Evolutionary conservation across 805 yeast genomes (phyloP), one percentile per base, ranked within the genome.

Genomic region (Ascoidea asiatica): DNA sequence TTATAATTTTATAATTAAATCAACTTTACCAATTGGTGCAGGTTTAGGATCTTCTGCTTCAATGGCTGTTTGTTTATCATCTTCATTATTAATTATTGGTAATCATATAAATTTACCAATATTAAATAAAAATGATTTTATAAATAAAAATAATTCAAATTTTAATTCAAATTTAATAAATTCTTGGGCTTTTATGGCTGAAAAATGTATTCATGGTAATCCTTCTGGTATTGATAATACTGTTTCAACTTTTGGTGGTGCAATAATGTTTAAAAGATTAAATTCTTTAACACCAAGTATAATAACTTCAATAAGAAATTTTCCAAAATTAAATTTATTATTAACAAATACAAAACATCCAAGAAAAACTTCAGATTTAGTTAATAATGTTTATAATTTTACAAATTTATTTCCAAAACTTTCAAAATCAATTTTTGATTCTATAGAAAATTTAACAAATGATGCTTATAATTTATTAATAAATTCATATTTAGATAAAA

Each of bases 191-290:
- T 82, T 82, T 51, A 70, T 90, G 66, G 97, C 97, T 37, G 98
- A 92, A 60, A 82, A 81, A 58, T 87, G 97, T 58, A 84, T 89
- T 52, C 97, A 90, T 58, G 97, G 97, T 1, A 88, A 84, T 53
- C 98, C 98, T 6, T 81, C 94, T 18, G 98, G 98, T 11, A 87
- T 92, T 44, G 98, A 92, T 60, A 92, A 92, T 57, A 88, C 96
- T 0, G 97, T 90, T 42, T 94, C 97, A 1, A 83, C 96, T 0
- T 80, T 79, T 52, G 98, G 98, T 19, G 97, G 97, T 41, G 97
- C 97, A 0, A 95, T 92, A 1, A 69, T 81, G 76, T 90, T 79
- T 63, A 90, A 83, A 62, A 74, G 95, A 47, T 56, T 53, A 54
- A 56, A 63, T 17, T 63, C 66, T 44, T 72, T 81, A 2, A 53